Percentiles rank a stretch among this genome's conserved stretches.
phyloP scores from a whole-genome alignment of 352 stramenopile species.

The Blastocystis sp. region DNA sequence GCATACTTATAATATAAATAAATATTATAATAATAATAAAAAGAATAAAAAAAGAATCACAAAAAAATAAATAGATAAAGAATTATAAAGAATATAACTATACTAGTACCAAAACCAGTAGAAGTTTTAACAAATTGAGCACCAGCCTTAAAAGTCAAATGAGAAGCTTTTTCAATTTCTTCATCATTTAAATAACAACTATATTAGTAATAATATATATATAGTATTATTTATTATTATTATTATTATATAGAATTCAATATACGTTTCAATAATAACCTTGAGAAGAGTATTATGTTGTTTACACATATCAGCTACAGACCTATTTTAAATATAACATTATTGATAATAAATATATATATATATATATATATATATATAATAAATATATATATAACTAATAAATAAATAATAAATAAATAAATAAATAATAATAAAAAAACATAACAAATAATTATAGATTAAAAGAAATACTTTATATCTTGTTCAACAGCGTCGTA shows the following conservation, averaged over 20 bases:
- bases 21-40: constrained; percentile 13
- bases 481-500: constrained; percentile 56
- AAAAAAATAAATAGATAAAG: no score
- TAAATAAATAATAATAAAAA: not conserved
- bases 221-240: no score
- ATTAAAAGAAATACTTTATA: constrained; percentile 46
- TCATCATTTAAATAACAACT: constrained; percentile 46
- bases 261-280: constrained; percentile 65
- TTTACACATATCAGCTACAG: constrained; percentile 51
- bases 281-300: constrained; percentile 51
- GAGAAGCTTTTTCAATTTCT: constrained; percentile 54
- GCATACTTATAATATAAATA: no score
- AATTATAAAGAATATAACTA: no score
- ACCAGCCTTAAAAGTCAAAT: constrained; percentile 51
- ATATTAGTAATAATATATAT: constrained; percentile 6
- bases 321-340: no score
- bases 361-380: no score
- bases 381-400: no score
- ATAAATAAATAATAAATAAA: not conserved
- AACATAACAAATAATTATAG: not conserved
- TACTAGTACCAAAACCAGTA: constrained; percentile 57
- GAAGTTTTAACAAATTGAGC: constrained; percentile 66
- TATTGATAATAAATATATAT: no score
- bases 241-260: no score
- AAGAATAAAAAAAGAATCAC: no score